Evolutionary conservation across 2,329 filamentous ascomycete genomes (phyloP).

Genomic region (Colletotrichum godetiae): DNA sequence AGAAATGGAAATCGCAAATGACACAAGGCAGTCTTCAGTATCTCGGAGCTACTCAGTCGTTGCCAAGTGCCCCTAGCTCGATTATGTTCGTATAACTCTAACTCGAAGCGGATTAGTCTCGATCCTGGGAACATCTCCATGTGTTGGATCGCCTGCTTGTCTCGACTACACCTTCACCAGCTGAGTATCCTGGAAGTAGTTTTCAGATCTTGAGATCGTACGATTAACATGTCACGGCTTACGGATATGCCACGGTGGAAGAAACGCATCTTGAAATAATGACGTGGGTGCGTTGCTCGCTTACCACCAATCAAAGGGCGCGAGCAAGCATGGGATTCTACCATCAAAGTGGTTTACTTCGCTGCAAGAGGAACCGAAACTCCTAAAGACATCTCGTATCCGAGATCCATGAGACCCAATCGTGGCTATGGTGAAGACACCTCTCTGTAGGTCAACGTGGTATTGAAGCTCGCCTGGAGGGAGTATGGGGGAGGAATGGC

Average conservation of each 20-base stretch:
- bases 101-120: neutral
- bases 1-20: neutral
- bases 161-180: neutral
- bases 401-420: neutral
- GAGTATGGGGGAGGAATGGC: neutral
- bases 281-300: neutral
- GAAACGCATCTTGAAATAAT: neutral
- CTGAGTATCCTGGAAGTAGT: too few relatives aligned
- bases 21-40: neutral
- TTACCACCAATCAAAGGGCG: neutral
- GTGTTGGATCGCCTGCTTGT: neutral
- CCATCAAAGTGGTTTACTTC: neutral
- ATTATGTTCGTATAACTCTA: neutral
- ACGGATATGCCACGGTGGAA: neutral
- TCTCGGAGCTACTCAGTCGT: neutral
- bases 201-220: too few relatives aligned
- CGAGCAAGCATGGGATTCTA: neutral
- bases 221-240: too few relatives aligned
- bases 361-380: neutral
- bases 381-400: neutral
- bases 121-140: neutral
- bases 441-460: too few relatives aligned
- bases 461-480: neutral
- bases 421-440: neutral
- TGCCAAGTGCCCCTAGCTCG: neutral